A percentile compares a stretch with the other conserved stretches of the same genome.
Conservation (phyloP, 2,329 filamentous ascomycete genomes). For the Beauveria bassiana region DNA sequence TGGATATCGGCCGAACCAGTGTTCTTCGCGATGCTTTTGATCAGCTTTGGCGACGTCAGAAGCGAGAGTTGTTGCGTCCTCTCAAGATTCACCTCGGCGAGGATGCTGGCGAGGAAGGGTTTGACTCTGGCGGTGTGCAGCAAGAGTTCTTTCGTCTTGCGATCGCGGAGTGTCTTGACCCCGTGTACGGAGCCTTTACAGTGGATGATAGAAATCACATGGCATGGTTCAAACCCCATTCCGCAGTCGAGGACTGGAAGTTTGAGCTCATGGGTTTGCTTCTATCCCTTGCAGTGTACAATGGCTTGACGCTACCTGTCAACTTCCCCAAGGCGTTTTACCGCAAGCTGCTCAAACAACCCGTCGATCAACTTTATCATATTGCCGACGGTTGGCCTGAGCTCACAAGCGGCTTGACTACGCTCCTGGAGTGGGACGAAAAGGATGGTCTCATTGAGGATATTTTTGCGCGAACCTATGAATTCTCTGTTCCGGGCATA, state of each 20-base stretch:
- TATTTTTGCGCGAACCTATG: constrained; percentile 75
- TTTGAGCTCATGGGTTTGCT: constrained; percentile 83
- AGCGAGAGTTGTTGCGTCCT: constrained; percentile 72
- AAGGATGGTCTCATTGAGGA: constrained; percentile 70
- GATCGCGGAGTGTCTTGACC: constrained; percentile 70
- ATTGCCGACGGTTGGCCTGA: constrained; percentile 85
- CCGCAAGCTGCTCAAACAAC: constrained; percentile 63
- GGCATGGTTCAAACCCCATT: constrained; percentile 81
- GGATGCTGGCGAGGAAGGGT: constrained; percentile 74
- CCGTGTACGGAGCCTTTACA: constrained; percentile 72
- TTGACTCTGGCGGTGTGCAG: constrained; percentile 91
- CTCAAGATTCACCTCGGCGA: constrained; percentile 83
- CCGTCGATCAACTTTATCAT: constrained; percentile 62
- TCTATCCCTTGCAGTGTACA: constrained; percentile 86
- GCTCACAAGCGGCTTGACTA: constrained; percentile 64
- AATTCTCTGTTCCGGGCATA: constrained; percentile 62
- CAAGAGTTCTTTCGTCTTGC: constrained; percentile 91
- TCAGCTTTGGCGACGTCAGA: constrained; percentile 81
- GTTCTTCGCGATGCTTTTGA: constrained; percentile 70
- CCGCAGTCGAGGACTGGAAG: constrained; percentile 77
- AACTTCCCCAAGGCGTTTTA: constrained; percentile 85
- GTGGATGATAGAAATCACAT: constrained; percentile 68
- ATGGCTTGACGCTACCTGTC: constrained; percentile 82
- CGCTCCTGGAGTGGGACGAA: constrained; percentile 69
- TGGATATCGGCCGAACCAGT: constrained; percentile 59